A percentile compares a stretch with the other conserved stretches of the same genome.
Evolutionary conservation across 2,329 filamentous ascomycete species (phyloP).

Genomic region (Coniella lustricola): DNA sequence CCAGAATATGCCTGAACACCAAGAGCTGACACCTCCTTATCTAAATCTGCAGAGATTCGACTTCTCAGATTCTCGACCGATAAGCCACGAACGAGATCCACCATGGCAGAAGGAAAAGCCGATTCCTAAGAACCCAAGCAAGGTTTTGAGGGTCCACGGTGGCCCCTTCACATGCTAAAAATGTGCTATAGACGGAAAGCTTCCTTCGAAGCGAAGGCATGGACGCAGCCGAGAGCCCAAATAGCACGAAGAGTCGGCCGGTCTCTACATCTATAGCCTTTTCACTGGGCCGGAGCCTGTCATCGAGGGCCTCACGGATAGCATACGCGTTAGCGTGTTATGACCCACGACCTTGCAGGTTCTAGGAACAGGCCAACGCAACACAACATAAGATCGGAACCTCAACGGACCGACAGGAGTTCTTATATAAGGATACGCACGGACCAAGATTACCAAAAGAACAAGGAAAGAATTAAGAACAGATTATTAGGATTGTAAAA

Average conservation of each 20-base stretch:
- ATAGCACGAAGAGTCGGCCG: constrained; percentile 17
- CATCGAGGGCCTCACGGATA: constrained; percentile 6
- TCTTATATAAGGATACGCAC: too few species aligned
- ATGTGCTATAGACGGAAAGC: constrained; percentile 17
- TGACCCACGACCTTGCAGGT: too few species aligned
- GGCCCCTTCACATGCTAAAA: constrained; percentile 14
- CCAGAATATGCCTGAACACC: neutral
- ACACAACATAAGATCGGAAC: too few species aligned
- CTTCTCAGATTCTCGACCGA: neutral
- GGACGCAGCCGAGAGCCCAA: constrained; percentile 26
- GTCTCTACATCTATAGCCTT: neutral
- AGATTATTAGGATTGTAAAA: too few species aligned
- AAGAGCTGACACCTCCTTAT: too few species aligned
- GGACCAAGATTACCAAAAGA: too few species aligned
- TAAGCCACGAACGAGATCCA: constrained; percentile 20
- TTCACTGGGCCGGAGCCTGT: neutral
- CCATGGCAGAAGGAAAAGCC: constrained; percentile 22
- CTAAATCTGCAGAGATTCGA: too few species aligned
- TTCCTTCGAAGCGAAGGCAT: constrained; percentile 22
- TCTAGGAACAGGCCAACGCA: too few species aligned
- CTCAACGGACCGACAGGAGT: too few species aligned
- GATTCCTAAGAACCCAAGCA: constrained; percentile 20
- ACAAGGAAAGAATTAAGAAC: too few species aligned
- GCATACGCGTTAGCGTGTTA: constrained; percentile 6
- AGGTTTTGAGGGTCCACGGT: constrained; percentile 16